Evolutionary conservation across 768 basidiomycete species (phyloP), one percentile per base, ranked within the genome.

Genomic region (Russula lepida): DNA sequence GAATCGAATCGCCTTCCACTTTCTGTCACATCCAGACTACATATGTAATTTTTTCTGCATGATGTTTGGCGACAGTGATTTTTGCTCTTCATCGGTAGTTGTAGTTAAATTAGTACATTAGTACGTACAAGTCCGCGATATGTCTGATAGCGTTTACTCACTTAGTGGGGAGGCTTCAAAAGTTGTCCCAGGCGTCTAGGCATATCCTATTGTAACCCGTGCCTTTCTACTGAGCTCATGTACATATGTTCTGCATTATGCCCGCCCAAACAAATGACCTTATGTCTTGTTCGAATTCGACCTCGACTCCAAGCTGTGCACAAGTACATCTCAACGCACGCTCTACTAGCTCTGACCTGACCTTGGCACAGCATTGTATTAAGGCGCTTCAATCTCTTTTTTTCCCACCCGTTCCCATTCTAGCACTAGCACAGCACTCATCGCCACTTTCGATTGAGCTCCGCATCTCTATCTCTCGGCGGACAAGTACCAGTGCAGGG

Each of bases 241-340:
- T n/a, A n/a, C n/a, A n/a, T n/a, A n/a, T n/a, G n/a, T n/a, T n/a
- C n/a, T n/a, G n/a, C n/a, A n/a, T n/a, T n/a, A n/a, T n/a, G n/a
- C n/a, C n/a, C n/a, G n/a, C n/a, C n/a, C n/a, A n/a, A n/a, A n/a
- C n/a, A 71, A 85, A 84, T 58, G 70, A 70, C 60, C 74, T 71
- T 44, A 87, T 73, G 67, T 85, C 80, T 50, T 70, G 71, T 30
- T 80, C 80, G 37, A 83, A 71, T 56, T 72, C 71, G 65, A 88
- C 69, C 30, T 79, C 78, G 48, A 88, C 75, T 50, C 86, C 86
- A 62, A 77, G 76, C 66, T 77, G 76, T 17, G 83, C 84, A 70
- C 88, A 90, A 4, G 79, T 80, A 66, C 85, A 83, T 72, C 79
- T 82, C 62, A 90, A 73, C 41, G 75, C 74, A 25, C 80, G 67